Percentiles rank a stretch among this genome's conserved stretches.
phyloP scores from a whole-genome alignment of 2,329 filamentous ascomycete genomes.

The Cladobotryum protrusum region DNA sequence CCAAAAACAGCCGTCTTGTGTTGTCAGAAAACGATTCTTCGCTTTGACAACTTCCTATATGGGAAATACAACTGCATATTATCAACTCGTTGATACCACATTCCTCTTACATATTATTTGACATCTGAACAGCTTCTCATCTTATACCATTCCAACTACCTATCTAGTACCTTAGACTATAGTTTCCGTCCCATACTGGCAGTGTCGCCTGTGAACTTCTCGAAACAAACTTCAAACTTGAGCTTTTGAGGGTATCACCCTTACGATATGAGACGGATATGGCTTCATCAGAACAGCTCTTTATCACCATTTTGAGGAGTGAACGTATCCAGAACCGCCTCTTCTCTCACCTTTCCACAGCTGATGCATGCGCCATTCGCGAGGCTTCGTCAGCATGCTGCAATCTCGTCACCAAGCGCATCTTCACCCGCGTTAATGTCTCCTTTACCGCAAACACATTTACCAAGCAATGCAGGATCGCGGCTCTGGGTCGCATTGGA shows the following conservation, averaged over 20 bases:
- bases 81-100: too few relatives aligned
- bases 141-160: background rate
- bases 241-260: background rate
- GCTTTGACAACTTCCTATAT: background rate
- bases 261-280: conserved; percentile 46
- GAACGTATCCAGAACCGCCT: conserved; percentile 44
- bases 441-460: conserved; percentile 71
- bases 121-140: too few relatives aligned
- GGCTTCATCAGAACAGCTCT: conserved; percentile 42
- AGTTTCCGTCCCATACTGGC: background rate
- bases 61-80: background rate
- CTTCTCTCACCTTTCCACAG: conserved; percentile 42
- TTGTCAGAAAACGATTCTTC: background rate
- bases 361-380: conserved; percentile 54
- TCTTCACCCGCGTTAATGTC: conserved; percentile 63
- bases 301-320: conserved; percentile 52
- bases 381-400: conserved; percentile 65
- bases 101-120: too few relatives aligned
- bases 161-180: background rate
- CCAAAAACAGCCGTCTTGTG: background rate
- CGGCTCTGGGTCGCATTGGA: conserved; percentile 71
- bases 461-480: conserved; percentile 64
- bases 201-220: background rate
- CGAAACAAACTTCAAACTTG: conserved; percentile 2
- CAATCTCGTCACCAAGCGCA: conserved; percentile 59